Percentiles rank a stretch among this genome's conserved stretches.
Evolutionary conservation across 1,284 basidiomycete species (phyloP).

Genomic region (Sporisorium sorghi): DNA sequence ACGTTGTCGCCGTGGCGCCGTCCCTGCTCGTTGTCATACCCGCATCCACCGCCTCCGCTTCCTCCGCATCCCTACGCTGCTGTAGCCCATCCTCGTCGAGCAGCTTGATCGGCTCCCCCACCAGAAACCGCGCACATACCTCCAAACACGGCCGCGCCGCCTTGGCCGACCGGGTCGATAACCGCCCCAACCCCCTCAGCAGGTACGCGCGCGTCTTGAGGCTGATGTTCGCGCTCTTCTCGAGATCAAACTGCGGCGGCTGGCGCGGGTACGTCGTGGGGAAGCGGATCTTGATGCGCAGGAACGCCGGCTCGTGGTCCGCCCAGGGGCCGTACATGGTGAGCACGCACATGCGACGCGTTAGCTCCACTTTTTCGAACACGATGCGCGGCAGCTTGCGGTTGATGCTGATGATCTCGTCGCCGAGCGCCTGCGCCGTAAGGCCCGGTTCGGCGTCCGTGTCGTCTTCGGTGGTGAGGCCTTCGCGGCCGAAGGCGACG

Average conservation of each 20-base stretch:
- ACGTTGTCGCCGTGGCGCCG: constrained; percentile 20
- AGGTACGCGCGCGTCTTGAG: constrained; percentile 62
- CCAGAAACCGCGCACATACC: constrained; percentile 54
- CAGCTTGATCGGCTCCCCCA: constrained; percentile 55
- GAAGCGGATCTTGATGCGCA: constrained; percentile 62
- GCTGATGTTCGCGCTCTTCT: constrained; percentile 60
- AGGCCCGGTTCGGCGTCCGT: constrained; percentile 34
- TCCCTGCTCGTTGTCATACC: constrained; percentile 19
- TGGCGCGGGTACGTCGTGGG: constrained; percentile 57
- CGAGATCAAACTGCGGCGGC: constrained; percentile 62
- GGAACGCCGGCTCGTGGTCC: constrained; percentile 54
- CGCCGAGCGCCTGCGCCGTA: constrained; percentile 46
- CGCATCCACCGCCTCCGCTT: constrained; percentile 13
- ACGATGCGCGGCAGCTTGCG: constrained; percentile 51
- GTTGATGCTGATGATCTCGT: constrained; percentile 60
- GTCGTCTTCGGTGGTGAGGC: constrained; percentile 34
- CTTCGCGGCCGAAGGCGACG: constrained; percentile 23
- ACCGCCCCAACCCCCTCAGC: constrained; percentile 40
- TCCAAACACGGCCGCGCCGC: constrained; percentile 47
- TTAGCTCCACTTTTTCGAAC: constrained; percentile 63
- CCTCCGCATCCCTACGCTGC: constrained; percentile 12
- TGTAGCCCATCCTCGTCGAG: constrained; percentile 30
- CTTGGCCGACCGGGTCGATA: constrained; percentile 39
- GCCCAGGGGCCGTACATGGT: constrained; percentile 67
- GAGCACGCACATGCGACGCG: constrained; percentile 54